phyloP scores from a whole-genome alignment of 1,284 basidiomycete genomes.

The Fistulinella cinereoalba region DNA sequence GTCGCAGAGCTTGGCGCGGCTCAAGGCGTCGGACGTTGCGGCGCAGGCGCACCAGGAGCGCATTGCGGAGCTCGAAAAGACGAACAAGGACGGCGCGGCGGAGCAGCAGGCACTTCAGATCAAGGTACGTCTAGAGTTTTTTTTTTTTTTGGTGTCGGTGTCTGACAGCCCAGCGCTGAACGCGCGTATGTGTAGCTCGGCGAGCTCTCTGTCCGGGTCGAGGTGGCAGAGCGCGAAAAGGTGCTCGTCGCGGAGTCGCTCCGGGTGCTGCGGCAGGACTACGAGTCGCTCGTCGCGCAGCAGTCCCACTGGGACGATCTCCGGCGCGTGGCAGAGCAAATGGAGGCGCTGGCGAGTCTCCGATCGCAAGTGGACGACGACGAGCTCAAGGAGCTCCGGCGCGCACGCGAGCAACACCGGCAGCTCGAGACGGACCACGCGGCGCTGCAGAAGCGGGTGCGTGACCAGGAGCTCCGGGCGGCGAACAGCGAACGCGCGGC shows the following conservation, averaged over 20 bases:
- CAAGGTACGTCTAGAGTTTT: conserved; percentile 46
- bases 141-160: neutral
- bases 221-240: conserved; percentile 57
- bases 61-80: conserved; percentile 59
- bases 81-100: conserved; percentile 46
- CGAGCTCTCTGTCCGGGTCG: conserved; percentile 55
- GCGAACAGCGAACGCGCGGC: conserved; percentile 60
- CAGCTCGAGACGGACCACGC: conserved; percentile 64
- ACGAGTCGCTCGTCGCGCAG: conserved; percentile 56
- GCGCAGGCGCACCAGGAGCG: conserved; percentile 56
- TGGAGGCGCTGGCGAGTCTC: conserved; percentile 59
- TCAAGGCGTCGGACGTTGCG: conserved; percentile 68
- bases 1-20: conserved; percentile 60
- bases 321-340: conserved; percentile 62
- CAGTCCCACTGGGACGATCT: conserved; percentile 71
- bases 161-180: no score
- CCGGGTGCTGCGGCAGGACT: conserved; percentile 52
- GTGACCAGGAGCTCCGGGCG: conserved; percentile 64
- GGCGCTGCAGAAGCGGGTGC: conserved; percentile 64
- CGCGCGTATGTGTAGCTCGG: conserved; percentile 45
- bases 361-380: conserved; percentile 65
- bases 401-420: conserved; percentile 61
- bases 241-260: conserved; percentile 53
- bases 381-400: conserved; percentile 66
- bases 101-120: conserved; percentile 56